A percentile compares a stretch with the other conserved stretches of the same genome.
These are phyloP conservation scores for Eragrostis curvula DNA, from an alignment of 176 grass and related monocot species.

Conservation along the genomic window DNA sequence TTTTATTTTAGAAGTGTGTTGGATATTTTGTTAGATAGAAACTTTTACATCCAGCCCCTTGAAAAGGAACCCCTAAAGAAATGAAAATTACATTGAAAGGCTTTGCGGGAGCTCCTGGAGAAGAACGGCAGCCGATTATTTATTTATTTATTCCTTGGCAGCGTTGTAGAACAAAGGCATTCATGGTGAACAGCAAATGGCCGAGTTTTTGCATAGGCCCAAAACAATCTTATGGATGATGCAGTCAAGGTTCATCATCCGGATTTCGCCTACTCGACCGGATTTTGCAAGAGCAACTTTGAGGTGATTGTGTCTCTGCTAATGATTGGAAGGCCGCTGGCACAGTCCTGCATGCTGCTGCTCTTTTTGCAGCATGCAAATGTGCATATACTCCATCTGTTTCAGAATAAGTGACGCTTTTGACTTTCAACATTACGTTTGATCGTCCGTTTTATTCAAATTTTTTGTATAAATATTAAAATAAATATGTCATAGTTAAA, in stretches of 20 bases:
- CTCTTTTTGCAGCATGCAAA: slow-evolving; percentile 28
- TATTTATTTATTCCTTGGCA: background rate
- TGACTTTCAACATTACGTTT: too few relatives aligned
- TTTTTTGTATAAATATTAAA: too few relatives aligned
- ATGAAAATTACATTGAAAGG: too few relatives aligned
- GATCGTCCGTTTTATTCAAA: too few relatives aligned
- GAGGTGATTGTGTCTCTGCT: slow-evolving; percentile 42
- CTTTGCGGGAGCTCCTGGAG: too few relatives aligned
- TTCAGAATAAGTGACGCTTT: too few relatives aligned
- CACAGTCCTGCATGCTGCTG: slow-evolving; percentile 16
- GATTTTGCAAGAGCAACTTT: slow-evolving; percentile 48
- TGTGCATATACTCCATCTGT: background rate
- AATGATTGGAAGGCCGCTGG: slow-evolving; percentile 49
- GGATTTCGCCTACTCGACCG: slow-evolving; percentile 17
- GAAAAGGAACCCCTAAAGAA: too few relatives aligned
- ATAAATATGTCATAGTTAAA: too few relatives aligned
- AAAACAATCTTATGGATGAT: slow-evolving; percentile 16
- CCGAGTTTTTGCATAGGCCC: slow-evolving; percentile 32
- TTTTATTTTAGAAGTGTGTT: too few relatives aligned
- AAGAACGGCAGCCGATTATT: too few relatives aligned
- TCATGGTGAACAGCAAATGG: slow-evolving; percentile 1
- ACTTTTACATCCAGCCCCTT: too few relatives aligned
- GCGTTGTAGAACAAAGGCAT: slow-evolving; percentile 22
- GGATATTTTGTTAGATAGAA: too few relatives aligned
- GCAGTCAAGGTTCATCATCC: slow-evolving; percentile 35